A percentile compares a stretch with the other conserved stretches of the same genome.
These are phyloP conservation scores for Fusarium compactum DNA, from an alignment of 2,329 filamentous ascomycete species.

Conservation along the genomic window DNA sequence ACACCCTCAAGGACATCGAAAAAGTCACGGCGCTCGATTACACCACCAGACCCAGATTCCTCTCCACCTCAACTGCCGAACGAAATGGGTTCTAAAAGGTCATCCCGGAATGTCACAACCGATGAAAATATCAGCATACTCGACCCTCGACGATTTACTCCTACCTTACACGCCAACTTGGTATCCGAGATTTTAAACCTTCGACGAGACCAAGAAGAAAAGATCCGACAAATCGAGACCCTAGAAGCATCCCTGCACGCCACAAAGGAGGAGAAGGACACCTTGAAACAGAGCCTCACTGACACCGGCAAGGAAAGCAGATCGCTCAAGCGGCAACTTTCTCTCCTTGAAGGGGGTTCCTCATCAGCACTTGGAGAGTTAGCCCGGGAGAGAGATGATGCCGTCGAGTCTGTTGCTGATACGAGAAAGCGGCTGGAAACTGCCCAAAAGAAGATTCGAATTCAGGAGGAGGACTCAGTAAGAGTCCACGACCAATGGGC, in stretches of 20 bases:
- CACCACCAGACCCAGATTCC: constrained; percentile 69
- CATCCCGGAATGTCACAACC: constrained; percentile 68
- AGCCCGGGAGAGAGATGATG: constrained; percentile 86
- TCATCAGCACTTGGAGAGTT: constrained; percentile 87
- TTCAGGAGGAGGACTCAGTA: constrained; percentile 85
- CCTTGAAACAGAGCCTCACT: constrained; percentile 71
- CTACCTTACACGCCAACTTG: constrained; percentile 91
- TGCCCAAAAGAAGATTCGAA: constrained; percentile 80
- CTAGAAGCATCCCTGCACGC: constrained; percentile 81
- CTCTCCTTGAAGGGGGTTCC: constrained; percentile 87
- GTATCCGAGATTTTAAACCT: constrained; percentile 93
- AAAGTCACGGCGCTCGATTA: constrained; percentile 74
- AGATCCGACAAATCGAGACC: constrained; percentile 85
- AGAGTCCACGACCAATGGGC: constrained; percentile 84
- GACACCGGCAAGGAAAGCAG: constrained; percentile 80
- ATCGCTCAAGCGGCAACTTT: constrained; percentile 85
- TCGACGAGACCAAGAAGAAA: constrained; percentile 90
- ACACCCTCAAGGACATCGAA: constrained; percentile 74
- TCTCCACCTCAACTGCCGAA: constrained; percentile 67
- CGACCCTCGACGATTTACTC: constrained; percentile 93
- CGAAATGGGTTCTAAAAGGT: constrained; percentile 62
- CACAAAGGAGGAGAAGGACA: constrained; percentile 79
- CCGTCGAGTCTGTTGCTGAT: constrained; percentile 78
- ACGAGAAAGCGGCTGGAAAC: constrained; percentile 81
- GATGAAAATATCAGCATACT: constrained; percentile 80